Base-by-base conservation (phyloP, 768 basidiomycete genomes). In the Rhodotorula diobovata region DNA sequence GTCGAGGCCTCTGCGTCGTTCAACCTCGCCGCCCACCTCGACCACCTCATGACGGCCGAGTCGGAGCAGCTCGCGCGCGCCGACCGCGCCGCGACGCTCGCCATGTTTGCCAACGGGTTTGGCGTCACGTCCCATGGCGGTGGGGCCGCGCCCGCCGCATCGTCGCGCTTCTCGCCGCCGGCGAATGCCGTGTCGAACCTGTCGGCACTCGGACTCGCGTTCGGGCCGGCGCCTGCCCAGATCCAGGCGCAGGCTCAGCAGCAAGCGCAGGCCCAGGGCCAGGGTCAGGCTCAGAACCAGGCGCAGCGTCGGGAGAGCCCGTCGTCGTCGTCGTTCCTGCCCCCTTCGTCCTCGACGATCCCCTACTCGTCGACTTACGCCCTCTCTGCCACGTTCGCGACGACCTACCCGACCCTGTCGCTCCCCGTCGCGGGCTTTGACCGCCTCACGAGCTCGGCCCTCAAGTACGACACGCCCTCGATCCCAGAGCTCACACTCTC, bases 31-130 rank as follows among this genome's bases (percentile, higher is more conserved):
- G 62, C 54, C 39, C 37, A 66, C 23, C 25, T 66, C 57, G 28
- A 45, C 23, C 41, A 55, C 45, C 41, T 56, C 2, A 63, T 41
- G 16, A 32, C 56, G 32, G 30, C n/a, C 39, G 54, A 58, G n/a
- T 56, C 65, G 34, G 51, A 71, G 43, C 70, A 67, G 61, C 65
- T 63, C 35, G 66, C 65, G 20, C 65, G 70, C 32, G 70, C 56
- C 30, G 56, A 71, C 43, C 66, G 61, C 20, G 70, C 70, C 11
- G 70, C 70, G 35, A 71, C 70, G 10, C 66, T 66, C 3, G 70
- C 66, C 10, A 58, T 71, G 41, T 67, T 67, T 35, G 57, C 61
- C 21, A 62, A 61, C 39, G 70, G 70, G 32, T 71, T 67, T 37
- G 70, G 66, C 23, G 46, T 62, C 50, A 50, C 61, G 25, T 25